Percentiles rank a stretch among this genome's conserved stretches.
Evolutionary conservation across 345 rosid species (phyloP).

Genomic region (Gossypium bickii): DNA sequence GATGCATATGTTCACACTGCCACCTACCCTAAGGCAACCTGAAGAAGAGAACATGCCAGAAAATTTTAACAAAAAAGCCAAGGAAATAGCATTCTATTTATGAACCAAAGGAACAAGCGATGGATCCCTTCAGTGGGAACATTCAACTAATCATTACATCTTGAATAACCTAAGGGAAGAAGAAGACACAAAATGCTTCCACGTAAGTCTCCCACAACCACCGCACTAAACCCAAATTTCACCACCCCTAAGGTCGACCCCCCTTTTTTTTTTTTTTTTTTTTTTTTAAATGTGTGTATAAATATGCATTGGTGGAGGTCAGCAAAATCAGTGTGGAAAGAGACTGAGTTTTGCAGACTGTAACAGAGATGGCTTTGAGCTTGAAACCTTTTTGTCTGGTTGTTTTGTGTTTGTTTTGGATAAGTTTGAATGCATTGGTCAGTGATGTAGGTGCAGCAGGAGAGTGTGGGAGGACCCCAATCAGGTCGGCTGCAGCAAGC

Average conservation of each 20-base stretch:
- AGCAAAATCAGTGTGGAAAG: background rate
- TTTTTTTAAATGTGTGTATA: conserved; percentile 1
- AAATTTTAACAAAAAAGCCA: background rate
- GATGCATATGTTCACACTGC: conserved; percentile 1
- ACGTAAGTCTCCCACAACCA: conserved; percentile 10
- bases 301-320: background rate
- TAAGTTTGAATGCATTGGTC: conserved; percentile 21
- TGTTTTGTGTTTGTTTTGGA: conserved; percentile 20
- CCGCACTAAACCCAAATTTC: conserved; percentile 6
- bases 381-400: conserved; percentile 2
- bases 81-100: background rate
- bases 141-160: background rate
- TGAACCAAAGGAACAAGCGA: background rate
- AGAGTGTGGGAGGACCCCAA: conserved; percentile 70
- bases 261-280: background rate
- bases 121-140: background rate
- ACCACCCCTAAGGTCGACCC: background rate
- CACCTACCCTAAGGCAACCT: background rate
- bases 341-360: background rate
- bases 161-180: background rate
- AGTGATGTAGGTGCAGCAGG: conserved; percentile 40
- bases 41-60: background rate
- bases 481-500: conserved; percentile 61
- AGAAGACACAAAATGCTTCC: background rate
- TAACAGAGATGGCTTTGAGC: background rate